These are phyloP conservation scores for Hypoxylon sp. DNA, from an alignment of 2,329 filamentous ascomycete genomes.

Conservation along the genomic window DNA sequence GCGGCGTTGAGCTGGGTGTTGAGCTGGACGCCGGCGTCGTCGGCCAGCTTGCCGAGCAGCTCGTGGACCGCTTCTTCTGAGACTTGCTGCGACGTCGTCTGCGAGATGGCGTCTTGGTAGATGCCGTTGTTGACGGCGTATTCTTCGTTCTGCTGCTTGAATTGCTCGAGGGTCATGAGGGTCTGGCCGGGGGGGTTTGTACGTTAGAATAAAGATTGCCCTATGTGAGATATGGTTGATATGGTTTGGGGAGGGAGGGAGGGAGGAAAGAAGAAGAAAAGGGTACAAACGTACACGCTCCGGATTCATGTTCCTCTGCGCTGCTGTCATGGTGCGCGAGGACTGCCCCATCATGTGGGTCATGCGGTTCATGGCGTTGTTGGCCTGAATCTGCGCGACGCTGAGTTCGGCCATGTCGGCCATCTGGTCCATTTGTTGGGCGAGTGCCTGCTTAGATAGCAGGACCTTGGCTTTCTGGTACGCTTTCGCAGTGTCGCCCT, in stretches of 20 bases:
- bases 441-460: slow-evolving; percentile 72
- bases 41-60: slow-evolving; percentile 86
- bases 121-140: slow-evolving; percentile 78
- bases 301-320: slow-evolving; percentile 71
- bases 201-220: not conserved
- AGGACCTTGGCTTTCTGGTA: slow-evolving; percentile 75
- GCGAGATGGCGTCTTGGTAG: slow-evolving; percentile 87
- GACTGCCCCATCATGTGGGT: slow-evolving; percentile 74
- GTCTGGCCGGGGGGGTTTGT: slow-evolving; percentile 57
- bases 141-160: slow-evolving; percentile 74
- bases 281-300: slow-evolving; percentile 63
- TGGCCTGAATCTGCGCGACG: slow-evolving; percentile 73
- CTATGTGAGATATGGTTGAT: not conserved
- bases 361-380: slow-evolving; percentile 76
- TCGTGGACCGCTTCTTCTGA: slow-evolving; percentile 89
- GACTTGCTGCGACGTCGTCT: slow-evolving; percentile 80
- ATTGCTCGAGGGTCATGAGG: slow-evolving; percentile 72
- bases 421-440: slow-evolving; percentile 75
- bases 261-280: not conserved
- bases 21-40: slow-evolving; percentile 88
- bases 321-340: slow-evolving; percentile 70
- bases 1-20: slow-evolving; percentile 78
- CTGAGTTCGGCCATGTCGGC: slow-evolving; percentile 75
- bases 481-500: slow-evolving; percentile 74
- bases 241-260: not conserved